Base-by-base conservation (phyloP, 2,329 filamentous ascomycete genomes). In the Pyricularia pennisetigena region DNA sequence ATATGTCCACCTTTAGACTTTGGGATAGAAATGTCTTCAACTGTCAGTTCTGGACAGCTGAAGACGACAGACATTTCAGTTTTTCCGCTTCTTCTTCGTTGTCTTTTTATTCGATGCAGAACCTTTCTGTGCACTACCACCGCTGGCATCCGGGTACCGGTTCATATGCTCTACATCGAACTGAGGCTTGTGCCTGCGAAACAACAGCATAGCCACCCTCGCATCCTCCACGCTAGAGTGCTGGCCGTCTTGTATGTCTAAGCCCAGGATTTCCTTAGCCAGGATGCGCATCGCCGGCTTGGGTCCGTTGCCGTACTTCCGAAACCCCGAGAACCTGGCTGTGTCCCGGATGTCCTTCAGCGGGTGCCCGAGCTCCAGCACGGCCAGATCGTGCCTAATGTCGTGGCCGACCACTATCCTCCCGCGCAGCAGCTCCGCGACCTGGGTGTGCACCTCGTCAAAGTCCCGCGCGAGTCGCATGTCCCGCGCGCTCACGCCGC, bases 201-300 rank as follows among this genome's bases (percentile, higher is more conserved):
- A 98, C 61, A 99, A 80, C 68, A 94, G 80, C 93, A 99, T 98
- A 0, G 93, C 90, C 5, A 92, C 93, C 72, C 93, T 83, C 1
- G 95, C 95, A 81, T 99, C 95, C 80, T 90, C 82, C 71, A 90
- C 80, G 76, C 88, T 90, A 1, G 87, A 90, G 76, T 90, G 88
- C 29, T 85, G 80, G 0, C 87, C 88, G 24, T 77, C 79, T 72
- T 91, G 88, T 67, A 91, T 89, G 66, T 88, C 86, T 5, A 89
- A 78, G 0, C 83, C 82, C 1, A 90, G 75, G 8, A 89, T 74
- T 74, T 88, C 82, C 69, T 80, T 80, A 1, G 86, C 85, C 29
- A 91, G 78, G 20, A 82, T 80, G 68, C 83, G 82, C 72, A 95
- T 75, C 6, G 87, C 86, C 3, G 92, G 92, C 70, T 91, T 90